These are phyloP conservation scores for Colletotrichum coccodes DNA, from an alignment of 2,329 filamentous ascomycete genomes.

Conservation along the genomic window DNA sequence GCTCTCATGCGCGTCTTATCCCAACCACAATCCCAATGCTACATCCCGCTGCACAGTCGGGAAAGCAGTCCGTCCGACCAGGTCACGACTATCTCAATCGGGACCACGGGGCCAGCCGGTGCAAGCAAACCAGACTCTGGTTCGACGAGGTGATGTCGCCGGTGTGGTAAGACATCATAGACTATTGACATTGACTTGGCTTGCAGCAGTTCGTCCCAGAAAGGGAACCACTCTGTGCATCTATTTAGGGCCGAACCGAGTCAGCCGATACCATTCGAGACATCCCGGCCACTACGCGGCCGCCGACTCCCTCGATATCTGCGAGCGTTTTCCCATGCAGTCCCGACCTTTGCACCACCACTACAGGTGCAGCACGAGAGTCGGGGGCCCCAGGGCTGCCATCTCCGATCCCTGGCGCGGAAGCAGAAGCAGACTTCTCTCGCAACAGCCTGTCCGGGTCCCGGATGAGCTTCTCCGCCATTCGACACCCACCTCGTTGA, in stretches of 20 bases:
- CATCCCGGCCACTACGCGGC: background rate
- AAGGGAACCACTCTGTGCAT: background rate
- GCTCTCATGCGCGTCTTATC: background rate
- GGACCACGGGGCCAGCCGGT: background rate
- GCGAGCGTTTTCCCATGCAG: background rate
- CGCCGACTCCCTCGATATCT: background rate
- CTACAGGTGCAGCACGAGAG: background rate
- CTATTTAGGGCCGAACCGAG: background rate
- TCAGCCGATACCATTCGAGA: background rate
- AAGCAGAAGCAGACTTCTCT: too few relatives aligned
- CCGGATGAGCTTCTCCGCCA: background rate
- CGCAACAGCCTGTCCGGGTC: background rate
- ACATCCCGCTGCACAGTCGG: background rate
- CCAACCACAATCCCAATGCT: background rate
- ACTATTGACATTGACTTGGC: background rate
- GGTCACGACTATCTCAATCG: too few relatives aligned
- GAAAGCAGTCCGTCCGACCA: background rate
- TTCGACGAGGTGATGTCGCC: background rate
- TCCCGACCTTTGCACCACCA: background rate
- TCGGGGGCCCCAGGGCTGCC: background rate
- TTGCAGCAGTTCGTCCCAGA: conserved; percentile 1
- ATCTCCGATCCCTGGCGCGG: background rate
- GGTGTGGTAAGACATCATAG: background rate
- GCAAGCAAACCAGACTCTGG: background rate
- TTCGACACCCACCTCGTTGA: background rate